phyloP scores from a whole-genome alignment of 2,329 filamentous ascomycete species.

The Colletotrichum sublineola region DNA sequence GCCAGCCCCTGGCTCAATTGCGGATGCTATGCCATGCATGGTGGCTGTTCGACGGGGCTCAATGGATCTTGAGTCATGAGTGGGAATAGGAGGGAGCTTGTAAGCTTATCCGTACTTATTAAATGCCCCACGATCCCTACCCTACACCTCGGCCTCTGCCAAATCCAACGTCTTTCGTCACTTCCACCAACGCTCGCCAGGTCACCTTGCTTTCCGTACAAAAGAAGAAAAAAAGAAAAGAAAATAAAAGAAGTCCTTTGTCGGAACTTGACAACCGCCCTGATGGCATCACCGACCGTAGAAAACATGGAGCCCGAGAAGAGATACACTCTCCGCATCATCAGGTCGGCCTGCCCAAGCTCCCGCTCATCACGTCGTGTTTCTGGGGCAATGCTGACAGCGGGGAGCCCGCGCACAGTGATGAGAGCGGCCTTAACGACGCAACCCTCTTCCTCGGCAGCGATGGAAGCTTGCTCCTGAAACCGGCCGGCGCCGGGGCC shows the following conservation, averaged over 20 bases:
- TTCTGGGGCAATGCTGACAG: background rate
- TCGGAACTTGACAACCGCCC: no score
- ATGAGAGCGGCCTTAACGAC: background rate
- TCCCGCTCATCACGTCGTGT: background rate
- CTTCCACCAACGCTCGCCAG: background rate
- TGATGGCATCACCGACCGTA: background rate
- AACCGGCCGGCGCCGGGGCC: background rate
- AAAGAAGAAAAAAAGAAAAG: no score
- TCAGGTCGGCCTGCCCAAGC: background rate
- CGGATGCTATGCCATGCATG: background rate
- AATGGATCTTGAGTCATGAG: conserved; percentile 1
- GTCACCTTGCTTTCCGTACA: background rate
- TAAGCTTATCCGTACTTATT: background rate
- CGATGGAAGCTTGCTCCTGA: background rate
- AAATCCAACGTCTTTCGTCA: background rate
- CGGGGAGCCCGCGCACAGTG: background rate
- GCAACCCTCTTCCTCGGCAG: background rate
- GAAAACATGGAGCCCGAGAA: background rate
- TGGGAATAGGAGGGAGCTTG: background rate
- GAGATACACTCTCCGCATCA: background rate
- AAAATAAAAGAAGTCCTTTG: no score
- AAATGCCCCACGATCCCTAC: background rate
- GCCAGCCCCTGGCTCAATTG: background rate
- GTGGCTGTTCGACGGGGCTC: background rate
- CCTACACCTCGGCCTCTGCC: background rate